phyloP scores from a whole-genome alignment of 2,329 filamentous ascomycete species.

The Xylariaceae sp. region DNA sequence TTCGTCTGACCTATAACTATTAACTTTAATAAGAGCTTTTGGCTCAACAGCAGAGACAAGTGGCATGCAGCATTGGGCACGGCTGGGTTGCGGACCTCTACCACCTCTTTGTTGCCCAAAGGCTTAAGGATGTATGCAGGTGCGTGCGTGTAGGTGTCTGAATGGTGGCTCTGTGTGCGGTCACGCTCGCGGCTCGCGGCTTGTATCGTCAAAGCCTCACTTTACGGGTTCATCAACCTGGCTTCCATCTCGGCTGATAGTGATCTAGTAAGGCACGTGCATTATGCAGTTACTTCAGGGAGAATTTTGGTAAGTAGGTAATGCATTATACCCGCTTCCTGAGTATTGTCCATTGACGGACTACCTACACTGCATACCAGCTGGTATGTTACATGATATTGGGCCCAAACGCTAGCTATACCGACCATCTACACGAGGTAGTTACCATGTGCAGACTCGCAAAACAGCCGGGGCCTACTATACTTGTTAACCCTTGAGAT shows the following conservation, averaged over 20 bases:
- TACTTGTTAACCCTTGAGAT: not conserved
- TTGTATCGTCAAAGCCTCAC: slow-evolving; percentile 3
- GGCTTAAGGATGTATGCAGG: slow-evolving; percentile 10
- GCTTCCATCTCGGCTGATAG: not conserved
- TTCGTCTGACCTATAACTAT: slow-evolving; percentile 9
- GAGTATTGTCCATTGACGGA: no score
- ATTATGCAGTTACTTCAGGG: not conserved
- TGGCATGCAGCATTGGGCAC: slow-evolving; percentile 22
- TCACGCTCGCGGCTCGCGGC: not conserved
- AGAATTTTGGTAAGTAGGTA: no score
- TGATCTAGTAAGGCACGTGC: not conserved
- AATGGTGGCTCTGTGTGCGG: slow-evolving; percentile 13
- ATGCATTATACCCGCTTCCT: no score
- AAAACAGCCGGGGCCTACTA: no score
- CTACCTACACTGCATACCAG: no score
- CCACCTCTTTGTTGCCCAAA: slow-evolving; percentile 9
- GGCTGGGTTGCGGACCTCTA: slow-evolving; percentile 4
- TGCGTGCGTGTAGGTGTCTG: slow-evolving; percentile 20
- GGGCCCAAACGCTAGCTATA: not conserved
- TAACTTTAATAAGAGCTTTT: not conserved
- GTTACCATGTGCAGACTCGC: not conserved
- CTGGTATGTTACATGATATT: no score
- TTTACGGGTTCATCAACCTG: not conserved
- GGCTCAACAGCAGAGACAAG: slow-evolving; percentile 6
- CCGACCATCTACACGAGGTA: not conserved